phyloP scores from a whole-genome alignment of 768 basidiomycete genomes.

The Lyophyllum semitale region DNA sequence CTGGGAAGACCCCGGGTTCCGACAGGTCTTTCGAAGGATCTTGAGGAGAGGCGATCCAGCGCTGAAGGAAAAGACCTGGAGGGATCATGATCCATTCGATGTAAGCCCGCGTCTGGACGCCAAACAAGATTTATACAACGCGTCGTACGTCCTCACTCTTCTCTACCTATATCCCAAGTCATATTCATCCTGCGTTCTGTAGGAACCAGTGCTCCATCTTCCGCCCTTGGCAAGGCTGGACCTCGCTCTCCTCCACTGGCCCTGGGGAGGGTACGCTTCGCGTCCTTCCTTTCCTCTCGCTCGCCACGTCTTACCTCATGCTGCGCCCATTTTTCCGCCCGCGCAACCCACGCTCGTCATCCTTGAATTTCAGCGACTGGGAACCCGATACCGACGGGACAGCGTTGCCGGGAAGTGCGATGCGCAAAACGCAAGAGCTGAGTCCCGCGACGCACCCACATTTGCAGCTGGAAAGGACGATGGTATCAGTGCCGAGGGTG shows the following conservation, averaged over 20 bases:
- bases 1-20: slow-evolving; percentile 51
- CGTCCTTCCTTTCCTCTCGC: slow-evolving; percentile 57
- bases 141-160: slow-evolving; percentile 43
- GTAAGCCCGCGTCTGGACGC: slow-evolving; percentile 48
- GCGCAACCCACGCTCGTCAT: slow-evolving; percentile 14
- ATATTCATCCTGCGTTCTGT: slow-evolving; percentile 4
- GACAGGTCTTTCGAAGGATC: slow-evolving; percentile 43
- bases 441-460: slow-evolving; percentile 63
- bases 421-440: slow-evolving; percentile 58
- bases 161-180: background rate
- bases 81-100: slow-evolving; percentile 51
- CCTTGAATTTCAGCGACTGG: slow-evolving; percentile 55
- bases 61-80: slow-evolving; percentile 42
- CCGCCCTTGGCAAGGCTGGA: slow-evolving; percentile 63
- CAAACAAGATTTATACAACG: slow-evolving; percentile 62
- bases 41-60: slow-evolving; percentile 32
- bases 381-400: slow-evolving; percentile 49
- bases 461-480: slow-evolving; percentile 52
- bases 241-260: slow-evolving; percentile 52
- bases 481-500: slow-evolving; percentile 60
- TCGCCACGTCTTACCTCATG: slow-evolving; percentile 61
- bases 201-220: slow-evolving; percentile 57
- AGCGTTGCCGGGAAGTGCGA: slow-evolving; percentile 55
- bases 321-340: slow-evolving; percentile 69
- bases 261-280: slow-evolving; percentile 63